These are phyloP conservation scores for Ogataea glucozyma DNA, from an alignment of 805 yeast genomes.

Conservation along the genomic window DNA sequence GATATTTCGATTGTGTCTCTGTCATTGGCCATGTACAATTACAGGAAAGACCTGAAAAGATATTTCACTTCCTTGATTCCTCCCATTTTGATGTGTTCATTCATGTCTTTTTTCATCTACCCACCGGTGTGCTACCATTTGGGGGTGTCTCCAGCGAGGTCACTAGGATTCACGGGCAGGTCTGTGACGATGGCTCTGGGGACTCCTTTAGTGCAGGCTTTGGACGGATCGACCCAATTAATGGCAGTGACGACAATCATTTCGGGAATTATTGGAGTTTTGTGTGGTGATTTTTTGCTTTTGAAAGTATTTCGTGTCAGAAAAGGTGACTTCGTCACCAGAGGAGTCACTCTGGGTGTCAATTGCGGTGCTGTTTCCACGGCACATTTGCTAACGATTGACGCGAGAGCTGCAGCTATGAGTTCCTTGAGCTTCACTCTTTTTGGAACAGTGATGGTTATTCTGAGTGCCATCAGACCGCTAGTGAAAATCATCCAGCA, in stretches of 20 bases:
- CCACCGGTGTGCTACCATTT: constrained; percentile 68
- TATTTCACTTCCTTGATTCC: constrained; percentile 61
- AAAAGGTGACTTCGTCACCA: constrained; percentile 65
- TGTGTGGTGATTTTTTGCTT: constrained; percentile 59
- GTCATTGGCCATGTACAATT: constrained; percentile 76
- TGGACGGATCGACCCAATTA: constrained; percentile 67
- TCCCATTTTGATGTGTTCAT: constrained; percentile 57
- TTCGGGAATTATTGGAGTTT: constrained; percentile 74
- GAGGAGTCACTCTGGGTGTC: constrained; percentile 76
- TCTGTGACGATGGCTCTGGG: constrained; percentile 81
- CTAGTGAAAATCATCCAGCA: constrained; percentile 47
- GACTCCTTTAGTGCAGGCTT: constrained; percentile 65
- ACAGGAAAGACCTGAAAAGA: constrained; percentile 59
- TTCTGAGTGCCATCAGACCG: constrained; percentile 61
- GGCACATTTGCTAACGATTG: constrained; percentile 65
- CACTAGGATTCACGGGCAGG: constrained; percentile 77
- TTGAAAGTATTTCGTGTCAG: constrained; percentile 47
- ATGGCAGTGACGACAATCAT: constrained; percentile 80
- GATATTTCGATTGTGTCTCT: constrained; percentile 76
- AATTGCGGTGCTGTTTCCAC: constrained; percentile 85
- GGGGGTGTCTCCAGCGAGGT: constrained; percentile 59
- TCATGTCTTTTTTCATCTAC: constrained; percentile 62
- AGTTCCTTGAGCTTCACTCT: constrained; percentile 69
- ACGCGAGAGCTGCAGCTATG: constrained; percentile 81
- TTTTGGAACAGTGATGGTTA: constrained; percentile 73